These are phyloP conservation scores for Gentiana straminea DNA, from an alignment of 257 asterid genomes.

Conservation along the genomic window DNA sequence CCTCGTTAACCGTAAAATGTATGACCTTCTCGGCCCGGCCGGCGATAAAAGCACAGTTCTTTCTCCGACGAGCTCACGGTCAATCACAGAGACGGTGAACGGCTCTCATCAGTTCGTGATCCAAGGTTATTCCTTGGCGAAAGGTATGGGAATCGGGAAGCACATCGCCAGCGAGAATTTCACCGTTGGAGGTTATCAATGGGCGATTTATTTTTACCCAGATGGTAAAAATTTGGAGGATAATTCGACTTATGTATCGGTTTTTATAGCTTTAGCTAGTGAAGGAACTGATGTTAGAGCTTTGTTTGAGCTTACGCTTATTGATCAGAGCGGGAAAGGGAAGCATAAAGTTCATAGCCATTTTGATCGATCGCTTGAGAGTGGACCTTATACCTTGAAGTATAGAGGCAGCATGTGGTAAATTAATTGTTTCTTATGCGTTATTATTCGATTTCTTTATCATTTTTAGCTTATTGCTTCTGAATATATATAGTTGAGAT, in stretches of 20 bases:
- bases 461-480: conserved; percentile 4
- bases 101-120: conserved; percentile 75
- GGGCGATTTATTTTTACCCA: conserved; percentile 86
- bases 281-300: conserved; percentile 84
- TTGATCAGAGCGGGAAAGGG: conserved; percentile 89
- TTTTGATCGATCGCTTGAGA: conserved; percentile 76
- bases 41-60: conserved; percentile 8
- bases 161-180: conserved; percentile 74
- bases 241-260: conserved; percentile 60
- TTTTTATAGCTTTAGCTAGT: conserved; percentile 68
- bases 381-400: conserved; percentile 72
- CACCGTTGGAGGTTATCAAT: conserved; percentile 70
- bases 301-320: conserved; percentile 65
- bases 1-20: no score
- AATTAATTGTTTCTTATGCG: background rate
- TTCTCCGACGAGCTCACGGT: conserved; percentile 60
- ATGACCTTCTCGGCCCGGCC: background rate
- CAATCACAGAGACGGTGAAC: conserved; percentile 59
- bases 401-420: conserved; percentile 89
- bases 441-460: conserved; percentile 1
- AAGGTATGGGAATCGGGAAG: conserved; percentile 80
- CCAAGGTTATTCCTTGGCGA: conserved; percentile 70
- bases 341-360: conserved; percentile 87
- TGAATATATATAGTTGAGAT: background rate
- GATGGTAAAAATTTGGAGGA: conserved; percentile 79